Conservation (phyloP, 352 stramenopile genomes). For the Blastocystis hominis region DNA sequence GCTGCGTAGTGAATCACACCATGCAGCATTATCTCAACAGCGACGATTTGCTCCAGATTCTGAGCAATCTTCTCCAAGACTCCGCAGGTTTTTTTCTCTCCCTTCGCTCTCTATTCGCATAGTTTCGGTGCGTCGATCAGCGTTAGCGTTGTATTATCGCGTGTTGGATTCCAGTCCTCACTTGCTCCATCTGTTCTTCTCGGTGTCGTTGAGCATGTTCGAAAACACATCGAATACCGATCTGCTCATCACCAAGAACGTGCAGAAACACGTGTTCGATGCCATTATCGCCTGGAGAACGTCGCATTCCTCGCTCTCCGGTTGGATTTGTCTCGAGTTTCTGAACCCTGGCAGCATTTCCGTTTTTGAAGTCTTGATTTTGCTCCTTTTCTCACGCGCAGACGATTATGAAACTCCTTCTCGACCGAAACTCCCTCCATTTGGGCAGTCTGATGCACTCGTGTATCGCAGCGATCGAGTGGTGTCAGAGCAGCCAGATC, state of each 20-base stretch:
- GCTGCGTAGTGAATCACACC: background rate
- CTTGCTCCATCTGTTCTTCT: conserved; percentile 1
- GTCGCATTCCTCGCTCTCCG: background rate
- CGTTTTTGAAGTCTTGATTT: background rate
- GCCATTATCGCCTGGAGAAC: background rate
- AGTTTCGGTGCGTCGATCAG: conserved; percentile 2
- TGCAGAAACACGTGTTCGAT: conserved; percentile 3
- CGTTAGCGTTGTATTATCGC: background rate
- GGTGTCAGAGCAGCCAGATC: background rate
- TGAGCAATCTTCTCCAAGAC: conserved; percentile 18
- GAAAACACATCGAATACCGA: conserved; percentile 25
- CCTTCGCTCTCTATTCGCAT: background rate
- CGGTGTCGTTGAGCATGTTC: conserved; percentile 22
- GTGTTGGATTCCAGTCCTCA: background rate
- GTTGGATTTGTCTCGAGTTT: conserved; percentile 23
- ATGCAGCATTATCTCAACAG: background rate
- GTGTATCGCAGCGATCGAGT: background rate
- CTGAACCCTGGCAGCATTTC: background rate
- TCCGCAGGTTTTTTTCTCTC: background rate
- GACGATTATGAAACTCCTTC: conserved; percentile 3
- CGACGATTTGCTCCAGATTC: background rate
- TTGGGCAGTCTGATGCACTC: background rate
- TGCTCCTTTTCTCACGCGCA: background rate
- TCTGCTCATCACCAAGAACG: conserved; percentile 1
- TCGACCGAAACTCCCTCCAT: background rate